Evolutionary conservation across 140 eudicot genomes (phyloP), one percentile per base, ranked within the genome.

Genomic region (Senecio squalidus): DNA sequence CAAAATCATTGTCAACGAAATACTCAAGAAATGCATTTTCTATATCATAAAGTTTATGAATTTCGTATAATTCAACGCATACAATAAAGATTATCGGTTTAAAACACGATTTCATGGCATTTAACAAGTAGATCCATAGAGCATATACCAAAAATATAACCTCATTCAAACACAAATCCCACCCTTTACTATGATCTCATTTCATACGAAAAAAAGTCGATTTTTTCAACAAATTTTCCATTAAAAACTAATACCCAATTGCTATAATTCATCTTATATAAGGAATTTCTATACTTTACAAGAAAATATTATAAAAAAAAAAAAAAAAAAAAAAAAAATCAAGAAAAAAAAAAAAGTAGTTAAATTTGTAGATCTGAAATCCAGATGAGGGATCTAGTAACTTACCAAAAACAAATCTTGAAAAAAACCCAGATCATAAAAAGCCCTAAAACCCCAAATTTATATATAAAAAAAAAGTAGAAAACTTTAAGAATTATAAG

Each of bases 361-460:
- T 14, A 27, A 64, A 65, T 15, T 34, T 28, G 51, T 49, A 76
- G 87, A 80, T 80, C 87, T 73, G 69, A 48, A 49, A 64, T 54
- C 66, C 36, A 62, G 75, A 72, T 66, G 68, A 43, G n/a, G 69
- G 78, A 61, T 71, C 70, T 62, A 27, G 15, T 15, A 62, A 57
- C 77, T 55, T 64, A 72, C 72, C 53, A 73, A 23, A 64, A 43
- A 54, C 9, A 43, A 25, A 65, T 7, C 23, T 44, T 24, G 6
- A 67, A 16, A 60, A 68, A 56, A 50, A 14, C 75, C 76, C 78
- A 78, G 73, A 72, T 78, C 79, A 72, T 23, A 62, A 27, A 58
- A 62, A 68, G 56, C 62, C 60, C 75, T 17, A 72, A 60, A 77
- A 47, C 55, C 73, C 75, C 66, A 47, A 50, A 71, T 43, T 43